These are phyloP conservation scores for Aspergillus proliferans DNA, from an alignment of 2,329 filamentous ascomycete genomes.

Conservation along the genomic window DNA sequence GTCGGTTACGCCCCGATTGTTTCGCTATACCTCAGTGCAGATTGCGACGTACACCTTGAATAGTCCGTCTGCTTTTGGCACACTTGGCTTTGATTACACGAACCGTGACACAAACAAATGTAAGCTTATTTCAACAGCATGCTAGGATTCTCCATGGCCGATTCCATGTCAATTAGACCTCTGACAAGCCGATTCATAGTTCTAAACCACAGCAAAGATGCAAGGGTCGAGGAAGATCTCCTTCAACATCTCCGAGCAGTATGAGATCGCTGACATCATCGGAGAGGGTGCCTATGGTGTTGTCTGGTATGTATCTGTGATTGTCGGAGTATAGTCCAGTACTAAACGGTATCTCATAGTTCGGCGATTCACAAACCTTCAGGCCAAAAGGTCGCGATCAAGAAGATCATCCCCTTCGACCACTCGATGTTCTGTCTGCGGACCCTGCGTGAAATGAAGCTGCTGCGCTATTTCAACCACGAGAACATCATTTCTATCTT, in stretches of 20 bases:
- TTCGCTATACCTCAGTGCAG: no score
- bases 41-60: no score
- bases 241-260: slow-evolving; percentile 99
- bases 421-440: slow-evolving; percentile 98
- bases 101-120: neutral
- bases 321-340: slow-evolving; percentile 1
- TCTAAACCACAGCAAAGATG: neutral
- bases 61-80: no score
- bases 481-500: slow-evolving; percentile 99
- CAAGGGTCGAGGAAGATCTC: slow-evolving; percentile 80
- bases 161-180: no score
- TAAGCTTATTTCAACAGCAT: neutral
- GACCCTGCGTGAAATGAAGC: slow-evolving; percentile 98
- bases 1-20: no score
- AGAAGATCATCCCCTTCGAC: slow-evolving; percentile 99
- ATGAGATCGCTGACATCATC: slow-evolving; percentile 98
- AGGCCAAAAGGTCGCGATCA: slow-evolving; percentile 97
- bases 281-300: slow-evolving; percentile 98
- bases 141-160: no score
- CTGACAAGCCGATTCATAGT: neutral
- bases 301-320: slow-evolving; percentile 67
- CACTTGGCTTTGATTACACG: no score
- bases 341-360: slow-evolving; percentile 44
- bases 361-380: slow-evolving; percentile 98
- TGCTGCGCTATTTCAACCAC: slow-evolving; percentile 97